Evolutionary conservation across 73 alveolate genomes (phyloP).

Genomic region (Effrenium voratum): DNA sequence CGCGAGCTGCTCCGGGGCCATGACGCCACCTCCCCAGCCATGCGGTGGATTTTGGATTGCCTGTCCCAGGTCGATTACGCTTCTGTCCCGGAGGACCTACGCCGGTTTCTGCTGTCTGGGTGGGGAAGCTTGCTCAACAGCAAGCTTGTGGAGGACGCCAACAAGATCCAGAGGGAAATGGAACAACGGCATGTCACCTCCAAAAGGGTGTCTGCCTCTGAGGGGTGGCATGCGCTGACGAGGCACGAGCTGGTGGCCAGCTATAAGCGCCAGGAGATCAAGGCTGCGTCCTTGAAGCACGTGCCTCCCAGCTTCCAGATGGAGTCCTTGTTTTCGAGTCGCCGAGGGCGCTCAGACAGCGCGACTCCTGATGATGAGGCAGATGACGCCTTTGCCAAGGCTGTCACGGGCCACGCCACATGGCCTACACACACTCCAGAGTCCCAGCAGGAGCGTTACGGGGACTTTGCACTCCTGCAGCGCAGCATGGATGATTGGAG

Average conservation of each 20-base stretch:
- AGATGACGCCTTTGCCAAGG: background rate
- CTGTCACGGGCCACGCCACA: background rate
- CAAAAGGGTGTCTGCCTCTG: background rate
- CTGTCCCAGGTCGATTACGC: background rate
- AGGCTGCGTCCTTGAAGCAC: background rate
- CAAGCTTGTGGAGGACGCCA: slow-evolving; percentile 11
- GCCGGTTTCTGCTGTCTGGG: background rate
- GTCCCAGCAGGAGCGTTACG: slow-evolving; percentile 11
- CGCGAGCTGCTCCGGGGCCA: background rate
- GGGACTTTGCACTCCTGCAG: slow-evolving; percentile 13
- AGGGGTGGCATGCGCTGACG: background rate
- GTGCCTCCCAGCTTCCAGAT: background rate
- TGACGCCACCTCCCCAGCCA: background rate
- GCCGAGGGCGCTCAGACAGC: background rate
- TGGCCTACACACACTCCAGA: slow-evolving; percentile 24
- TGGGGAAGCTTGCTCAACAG: background rate
- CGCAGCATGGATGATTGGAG: background rate
- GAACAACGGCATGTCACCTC: background rate
- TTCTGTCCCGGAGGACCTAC: background rate
- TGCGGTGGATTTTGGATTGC: background rate
- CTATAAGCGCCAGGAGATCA: background rate
- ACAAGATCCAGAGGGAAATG: slow-evolving; percentile 3
- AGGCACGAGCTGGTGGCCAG: background rate
- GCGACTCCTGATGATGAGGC: background rate
- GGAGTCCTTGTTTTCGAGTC: background rate